These are phyloP conservation scores for Agaricus bisporus DNA, from an alignment of 768 basidiomycete species.

Conservation along the genomic window DNA sequence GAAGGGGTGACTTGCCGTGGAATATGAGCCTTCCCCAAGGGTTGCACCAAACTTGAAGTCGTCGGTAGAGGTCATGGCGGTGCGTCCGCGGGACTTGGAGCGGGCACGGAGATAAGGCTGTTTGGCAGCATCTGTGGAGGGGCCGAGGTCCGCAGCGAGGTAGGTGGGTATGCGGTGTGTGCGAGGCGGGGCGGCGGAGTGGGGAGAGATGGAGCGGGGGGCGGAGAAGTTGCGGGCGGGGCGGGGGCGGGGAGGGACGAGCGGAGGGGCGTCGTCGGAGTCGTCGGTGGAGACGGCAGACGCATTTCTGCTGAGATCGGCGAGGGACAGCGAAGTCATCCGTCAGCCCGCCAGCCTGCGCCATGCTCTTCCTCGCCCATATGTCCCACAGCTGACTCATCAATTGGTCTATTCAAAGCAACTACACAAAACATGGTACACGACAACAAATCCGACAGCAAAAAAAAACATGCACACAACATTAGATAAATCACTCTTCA, in stretches of 20 bases:
- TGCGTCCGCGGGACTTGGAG: constrained; percentile 37
- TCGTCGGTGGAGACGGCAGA: constrained; percentile 69
- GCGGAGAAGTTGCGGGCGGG: constrained; percentile 63
- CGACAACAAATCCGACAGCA: constrained; percentile 9
- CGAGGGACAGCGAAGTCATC: constrained; percentile 24
- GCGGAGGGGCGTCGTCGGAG: constrained; percentile 39
- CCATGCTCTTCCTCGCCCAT: neutral
- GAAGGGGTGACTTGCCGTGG: constrained; percentile 47
- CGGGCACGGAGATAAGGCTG: constrained; percentile 20
- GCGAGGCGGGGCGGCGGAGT: constrained; percentile 13
- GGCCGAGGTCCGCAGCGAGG: constrained; percentile 48
- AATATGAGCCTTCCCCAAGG: constrained; percentile 82
- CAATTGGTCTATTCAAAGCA: neutral
- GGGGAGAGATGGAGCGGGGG: constrained; percentile 36
- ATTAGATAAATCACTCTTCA: constrained; percentile 30
- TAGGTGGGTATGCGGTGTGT: constrained; percentile 46
- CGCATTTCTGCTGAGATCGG: constrained; percentile 68
- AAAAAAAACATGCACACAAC: constrained; percentile 11
- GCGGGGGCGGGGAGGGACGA: constrained; percentile 42
- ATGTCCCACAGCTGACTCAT: neutral
- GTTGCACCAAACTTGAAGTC: constrained; percentile 71
- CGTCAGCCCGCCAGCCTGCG: neutral
- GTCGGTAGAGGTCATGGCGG: constrained; percentile 41
- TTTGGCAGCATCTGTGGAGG: constrained; percentile 10
- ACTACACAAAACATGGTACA: neutral